Conservation (phyloP, 202 grass and related monocot species). For the Hordeum pubiflorum region DNA sequence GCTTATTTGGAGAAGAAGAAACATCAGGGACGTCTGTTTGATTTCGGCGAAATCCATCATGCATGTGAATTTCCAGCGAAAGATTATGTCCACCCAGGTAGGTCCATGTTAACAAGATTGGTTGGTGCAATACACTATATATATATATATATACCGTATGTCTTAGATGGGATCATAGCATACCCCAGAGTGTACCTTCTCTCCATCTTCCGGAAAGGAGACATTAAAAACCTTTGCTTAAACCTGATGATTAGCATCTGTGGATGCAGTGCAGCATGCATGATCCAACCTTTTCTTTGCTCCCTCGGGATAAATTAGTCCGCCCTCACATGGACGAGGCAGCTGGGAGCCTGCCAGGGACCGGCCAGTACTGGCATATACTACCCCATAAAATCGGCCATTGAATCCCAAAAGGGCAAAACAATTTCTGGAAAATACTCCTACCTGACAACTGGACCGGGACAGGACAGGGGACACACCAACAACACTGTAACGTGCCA, state of each 20-base stretch:
- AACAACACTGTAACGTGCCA: slow-evolving; percentile 31
- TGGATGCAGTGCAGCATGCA: slow-evolving; percentile 3
- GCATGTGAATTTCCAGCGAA: background rate
- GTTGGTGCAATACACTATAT: background rate
- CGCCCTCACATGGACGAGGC: slow-evolving; percentile 31
- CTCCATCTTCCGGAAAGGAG: background rate
- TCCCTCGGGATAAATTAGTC: slow-evolving; percentile 13
- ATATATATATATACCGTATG: background rate
- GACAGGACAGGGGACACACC: background rate
- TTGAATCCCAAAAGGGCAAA: slow-evolving; percentile 34
- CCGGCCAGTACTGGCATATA: background rate
- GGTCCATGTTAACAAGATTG: background rate
- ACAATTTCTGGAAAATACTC: slow-evolving; percentile 10
- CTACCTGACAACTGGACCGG: background rate
- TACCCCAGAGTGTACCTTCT: background rate
- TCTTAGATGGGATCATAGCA: slow-evolving; percentile 22
- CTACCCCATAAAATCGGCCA: slow-evolving; percentile 36
- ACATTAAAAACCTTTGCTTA: background rate
- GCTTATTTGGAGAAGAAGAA: background rate
- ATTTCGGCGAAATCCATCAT: background rate
- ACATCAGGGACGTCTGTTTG: too few species aligned
- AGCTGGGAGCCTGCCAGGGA: background rate
- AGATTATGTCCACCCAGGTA: background rate
- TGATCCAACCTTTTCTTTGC: background rate
- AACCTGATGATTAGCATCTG: slow-evolving; percentile 35